Percentiles rank a stretch among this genome's conserved stretches.
Conservation (phyloP, 2,329 filamentous ascomycete genomes). For the Raffaelea ambrosiae region DNA sequence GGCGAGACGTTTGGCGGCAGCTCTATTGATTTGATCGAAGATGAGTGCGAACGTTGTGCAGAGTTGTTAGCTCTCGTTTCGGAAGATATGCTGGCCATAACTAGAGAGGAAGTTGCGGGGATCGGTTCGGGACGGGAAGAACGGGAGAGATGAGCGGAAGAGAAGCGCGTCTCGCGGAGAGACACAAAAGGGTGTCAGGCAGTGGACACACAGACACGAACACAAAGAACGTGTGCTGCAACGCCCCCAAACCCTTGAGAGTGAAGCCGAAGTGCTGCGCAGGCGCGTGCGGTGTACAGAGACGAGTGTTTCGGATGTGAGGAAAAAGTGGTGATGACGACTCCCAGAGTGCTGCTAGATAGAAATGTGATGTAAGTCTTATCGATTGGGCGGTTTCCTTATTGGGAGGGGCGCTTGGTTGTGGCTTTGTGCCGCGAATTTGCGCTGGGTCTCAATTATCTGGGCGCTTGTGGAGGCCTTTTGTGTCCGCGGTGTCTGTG, state of each 20-base stretch:
- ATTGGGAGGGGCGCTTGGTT: neutral
- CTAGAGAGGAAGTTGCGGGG: neutral
- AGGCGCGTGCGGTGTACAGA: too few relatives aligned
- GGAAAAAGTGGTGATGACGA: too few relatives aligned
- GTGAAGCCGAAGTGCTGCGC: neutral
- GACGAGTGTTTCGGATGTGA: too few relatives aligned
- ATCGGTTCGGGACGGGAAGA: neutral
- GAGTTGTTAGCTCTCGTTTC: constrained; percentile 26
- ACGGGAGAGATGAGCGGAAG: neutral
- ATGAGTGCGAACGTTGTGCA: constrained; percentile 39
- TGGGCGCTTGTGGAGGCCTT: too few relatives aligned
- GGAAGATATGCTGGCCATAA: constrained; percentile 21
- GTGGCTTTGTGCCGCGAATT: too few relatives aligned
- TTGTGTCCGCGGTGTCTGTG: too few relatives aligned
- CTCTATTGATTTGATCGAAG: constrained; percentile 41
- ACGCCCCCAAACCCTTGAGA: neutral
- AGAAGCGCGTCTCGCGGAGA: neutral
- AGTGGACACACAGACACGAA: neutral
- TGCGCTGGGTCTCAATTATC: too few relatives aligned
- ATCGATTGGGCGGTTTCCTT: neutral
- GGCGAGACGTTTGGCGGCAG: constrained; percentile 29
- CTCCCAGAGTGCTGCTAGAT: neutral
- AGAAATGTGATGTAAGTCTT: neutral
- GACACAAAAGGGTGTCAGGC: neutral
- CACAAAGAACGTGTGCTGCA: neutral